Percentiles rank a stretch among this genome's conserved stretches.
Conservation (phyloP, 2,329 filamentous ascomycete species). For the Fusarium vanettenii region DNA sequence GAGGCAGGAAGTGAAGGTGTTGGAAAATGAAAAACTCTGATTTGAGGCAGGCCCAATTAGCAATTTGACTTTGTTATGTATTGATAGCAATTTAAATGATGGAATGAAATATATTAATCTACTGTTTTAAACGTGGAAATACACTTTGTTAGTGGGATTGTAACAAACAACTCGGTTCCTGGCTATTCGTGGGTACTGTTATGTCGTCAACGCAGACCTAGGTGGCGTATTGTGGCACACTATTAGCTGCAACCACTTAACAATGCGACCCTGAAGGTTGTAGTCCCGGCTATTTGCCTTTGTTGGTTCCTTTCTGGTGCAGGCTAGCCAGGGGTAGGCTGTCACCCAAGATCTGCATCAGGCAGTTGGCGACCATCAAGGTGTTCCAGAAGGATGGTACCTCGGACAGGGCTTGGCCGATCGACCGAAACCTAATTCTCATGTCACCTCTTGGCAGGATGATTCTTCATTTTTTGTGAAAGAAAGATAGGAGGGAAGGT, state of each 20-base stretch:
- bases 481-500: neutral
- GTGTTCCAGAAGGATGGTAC: neutral
- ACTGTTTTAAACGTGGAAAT: neutral
- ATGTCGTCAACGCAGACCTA: neutral
- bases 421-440: neutral
- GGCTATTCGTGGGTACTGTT: neutral
- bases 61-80: neutral
- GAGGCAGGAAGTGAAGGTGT: neutral
- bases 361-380: neutral
- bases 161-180: neutral
- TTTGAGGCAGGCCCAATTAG: neutral
- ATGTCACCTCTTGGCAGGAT: neutral
- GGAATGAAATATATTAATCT: neutral
- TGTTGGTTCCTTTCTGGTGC: neutral
- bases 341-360: neutral
- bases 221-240: neutral
- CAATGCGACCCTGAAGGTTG: neutral
- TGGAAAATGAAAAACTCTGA: neutral
- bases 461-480: neutral
- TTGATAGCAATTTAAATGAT: neutral
- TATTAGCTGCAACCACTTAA: neutral
- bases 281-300: neutral
- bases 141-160: neutral
- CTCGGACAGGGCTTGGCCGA: neutral
- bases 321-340: neutral